These are phyloP conservation scores for Solanum paucissectum DNA, from an alignment of 257 asterid species.

Conservation along the genomic window DNA sequence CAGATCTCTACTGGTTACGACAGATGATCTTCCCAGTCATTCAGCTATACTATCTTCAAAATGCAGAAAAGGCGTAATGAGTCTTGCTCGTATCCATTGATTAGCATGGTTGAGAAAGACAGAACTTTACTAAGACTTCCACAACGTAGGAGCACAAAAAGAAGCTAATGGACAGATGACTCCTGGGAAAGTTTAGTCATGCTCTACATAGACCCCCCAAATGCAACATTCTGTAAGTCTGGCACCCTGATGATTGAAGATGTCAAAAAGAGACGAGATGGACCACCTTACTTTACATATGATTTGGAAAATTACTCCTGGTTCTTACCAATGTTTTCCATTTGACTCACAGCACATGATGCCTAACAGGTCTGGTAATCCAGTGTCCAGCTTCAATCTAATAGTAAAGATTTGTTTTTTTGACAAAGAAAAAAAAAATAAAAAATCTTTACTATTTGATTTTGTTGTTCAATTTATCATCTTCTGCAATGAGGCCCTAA, in stretches of 20 bases:
- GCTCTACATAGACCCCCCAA: not conserved
- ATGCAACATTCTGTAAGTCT: not conserved
- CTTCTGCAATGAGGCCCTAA: not conserved
- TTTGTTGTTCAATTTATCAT: not conserved
- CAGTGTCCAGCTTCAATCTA: not conserved
- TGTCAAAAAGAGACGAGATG: not conserved
- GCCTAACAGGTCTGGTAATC: not conserved
- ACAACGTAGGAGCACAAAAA: not conserved
- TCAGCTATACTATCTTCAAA: not conserved
- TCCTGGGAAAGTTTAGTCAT: not conserved
- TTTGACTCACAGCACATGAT: not conserved
- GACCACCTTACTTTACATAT: not conserved
- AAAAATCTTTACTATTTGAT: too few relatives aligned
- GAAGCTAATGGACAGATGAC: not conserved
- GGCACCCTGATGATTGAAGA: not conserved
- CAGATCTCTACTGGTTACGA: not conserved
- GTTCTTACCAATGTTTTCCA: not conserved
- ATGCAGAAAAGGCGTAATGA: not conserved
- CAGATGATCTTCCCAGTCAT: not conserved
- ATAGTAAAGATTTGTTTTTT: not conserved
- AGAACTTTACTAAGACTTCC: not conserved
- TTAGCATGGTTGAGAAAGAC: not conserved
- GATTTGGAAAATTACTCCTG: not conserved
- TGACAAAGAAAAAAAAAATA: too few relatives aligned
- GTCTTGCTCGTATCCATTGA: not conserved